phyloP scores from a whole-genome alignment of 306 rosid genomes.

The Senna siamea region DNA sequence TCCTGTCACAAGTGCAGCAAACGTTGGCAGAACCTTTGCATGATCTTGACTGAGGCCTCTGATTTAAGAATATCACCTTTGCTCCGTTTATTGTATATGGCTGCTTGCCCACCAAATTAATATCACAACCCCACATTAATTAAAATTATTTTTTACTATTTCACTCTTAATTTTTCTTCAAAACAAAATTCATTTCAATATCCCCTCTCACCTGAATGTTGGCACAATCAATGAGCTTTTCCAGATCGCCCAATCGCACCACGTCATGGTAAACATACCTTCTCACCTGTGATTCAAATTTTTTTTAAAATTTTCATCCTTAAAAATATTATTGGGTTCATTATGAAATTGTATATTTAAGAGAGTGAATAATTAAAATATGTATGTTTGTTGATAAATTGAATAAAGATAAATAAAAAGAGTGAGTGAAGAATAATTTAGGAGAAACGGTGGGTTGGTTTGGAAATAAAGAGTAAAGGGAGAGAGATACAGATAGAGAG shows the following conservation, averaged over 20 bases:
- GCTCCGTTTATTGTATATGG: slow-evolving; percentile 94
- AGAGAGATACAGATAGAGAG: not conserved
- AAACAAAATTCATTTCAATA: no score
- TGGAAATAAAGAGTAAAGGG: slow-evolving; percentile 36
- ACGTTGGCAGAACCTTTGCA: slow-evolving; percentile 75
- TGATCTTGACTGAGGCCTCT: slow-evolving; percentile 83
- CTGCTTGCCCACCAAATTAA: no score
- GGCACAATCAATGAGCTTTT: slow-evolving; percentile 88
- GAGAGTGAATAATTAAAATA: no score
- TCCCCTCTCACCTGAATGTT: slow-evolving; percentile 66
- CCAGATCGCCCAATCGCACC: slow-evolving; percentile 85
- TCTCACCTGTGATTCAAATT: slow-evolving; percentile 65
- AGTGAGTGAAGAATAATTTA: slow-evolving; percentile 30
- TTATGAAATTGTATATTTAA: no score
- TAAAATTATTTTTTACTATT: no score
- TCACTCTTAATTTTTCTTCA: no score
- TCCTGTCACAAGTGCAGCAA: slow-evolving; percentile 89
- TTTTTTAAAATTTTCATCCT: no score
- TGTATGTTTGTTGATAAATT: no score
- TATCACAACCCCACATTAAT: no score
- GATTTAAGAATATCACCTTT: slow-evolving; percentile 91
- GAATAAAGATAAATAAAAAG: no score
- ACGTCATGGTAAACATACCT: slow-evolving; percentile 96
- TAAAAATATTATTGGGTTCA: no score
- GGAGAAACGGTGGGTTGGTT: slow-evolving; percentile 48